Percentiles rank a stretch among this genome's conserved stretches.
phyloP scores from a whole-genome alignment of 192 early-diverging fungal species.

The Backusella parvicylindrica region DNA sequence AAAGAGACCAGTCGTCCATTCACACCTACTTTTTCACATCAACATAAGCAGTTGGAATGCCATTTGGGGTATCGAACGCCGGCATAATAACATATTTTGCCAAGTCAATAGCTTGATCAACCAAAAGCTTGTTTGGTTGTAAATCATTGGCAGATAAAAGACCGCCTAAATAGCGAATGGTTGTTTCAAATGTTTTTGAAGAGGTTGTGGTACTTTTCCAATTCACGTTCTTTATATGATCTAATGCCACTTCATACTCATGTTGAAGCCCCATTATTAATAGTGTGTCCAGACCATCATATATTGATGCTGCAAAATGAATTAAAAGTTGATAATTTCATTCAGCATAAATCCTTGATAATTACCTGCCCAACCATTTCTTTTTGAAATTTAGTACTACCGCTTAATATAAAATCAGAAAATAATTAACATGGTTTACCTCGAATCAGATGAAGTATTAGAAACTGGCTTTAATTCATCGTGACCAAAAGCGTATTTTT shows the following conservation, averaged over 20 bases:
- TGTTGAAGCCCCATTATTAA: slow-evolving; percentile 71
- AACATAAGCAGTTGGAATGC: slow-evolving; percentile 58
- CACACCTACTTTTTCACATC: slow-evolving; percentile 40
- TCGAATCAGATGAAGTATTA: slow-evolving; percentile 26
- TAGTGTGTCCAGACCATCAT: slow-evolving; percentile 87
- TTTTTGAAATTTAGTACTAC: background rate
- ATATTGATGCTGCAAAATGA: slow-evolving; percentile 51
- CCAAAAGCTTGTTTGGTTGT: slow-evolving; percentile 58
- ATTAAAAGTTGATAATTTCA: background rate
- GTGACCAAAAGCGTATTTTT: slow-evolving; percentile 65
- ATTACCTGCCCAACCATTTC: slow-evolving; percentile 51
- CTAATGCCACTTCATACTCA: slow-evolving; percentile 4
- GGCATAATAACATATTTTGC: slow-evolving; percentile 57
- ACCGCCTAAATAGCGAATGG: slow-evolving; percentile 79
- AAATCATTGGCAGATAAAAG: slow-evolving; percentile 82
- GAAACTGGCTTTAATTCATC: slow-evolving; percentile 59
- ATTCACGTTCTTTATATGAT: slow-evolving; percentile 34
- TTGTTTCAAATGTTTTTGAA: slow-evolving; percentile 76
- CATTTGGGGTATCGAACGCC: slow-evolving; percentile 63
- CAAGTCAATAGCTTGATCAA: slow-evolving; percentile 67
- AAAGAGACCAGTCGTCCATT: background rate
- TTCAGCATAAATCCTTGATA: background rate
- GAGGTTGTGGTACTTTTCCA: slow-evolving; percentile 39
- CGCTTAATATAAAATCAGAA: background rate
- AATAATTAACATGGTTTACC: slow-evolving; percentile 8